Percentiles rank a stretch among this genome's conserved stretches.
Evolutionary conservation across 2,329 filamentous ascomycete species (phyloP).

Genomic region (Colletotrichum echinochloae): DNA sequence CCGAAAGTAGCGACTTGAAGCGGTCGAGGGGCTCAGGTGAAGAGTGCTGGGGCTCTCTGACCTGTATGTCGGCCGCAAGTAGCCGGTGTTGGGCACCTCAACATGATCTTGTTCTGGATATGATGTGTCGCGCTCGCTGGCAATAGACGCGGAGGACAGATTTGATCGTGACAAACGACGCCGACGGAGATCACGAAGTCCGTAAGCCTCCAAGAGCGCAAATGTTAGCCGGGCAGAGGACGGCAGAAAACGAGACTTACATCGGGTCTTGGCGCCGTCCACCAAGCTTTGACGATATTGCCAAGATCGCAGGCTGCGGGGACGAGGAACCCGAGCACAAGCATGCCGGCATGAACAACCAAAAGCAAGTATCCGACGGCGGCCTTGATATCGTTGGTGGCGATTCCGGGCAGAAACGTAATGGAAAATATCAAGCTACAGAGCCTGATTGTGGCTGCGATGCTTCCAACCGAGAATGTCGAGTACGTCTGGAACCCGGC

Average conservation of each 20-base stretch:
- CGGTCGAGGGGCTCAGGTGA: constrained; percentile 3
- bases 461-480: constrained; percentile 29
- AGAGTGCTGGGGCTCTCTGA: constrained; percentile 31
- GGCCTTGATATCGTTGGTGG: constrained; percentile 69
- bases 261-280: constrained; percentile 34
- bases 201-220: constrained; percentile 30
- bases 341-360: constrained; percentile 72
- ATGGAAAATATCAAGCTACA: constrained; percentile 57
- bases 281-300: constrained; percentile 20
- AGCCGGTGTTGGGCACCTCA: constrained; percentile 11
- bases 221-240: not conserved
- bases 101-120: constrained; percentile 12
- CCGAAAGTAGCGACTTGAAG: constrained; percentile 34
- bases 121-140: not conserved
- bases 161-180: constrained; percentile 40
- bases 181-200: constrained; percentile 46
- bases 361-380: constrained; percentile 79
- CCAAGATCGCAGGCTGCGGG: constrained; percentile 60
- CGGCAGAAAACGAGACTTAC: constrained; percentile 4
- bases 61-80: constrained; percentile 24
- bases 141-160: constrained; percentile 21
- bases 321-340: constrained; percentile 77
- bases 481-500: constrained; percentile 39
- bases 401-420: constrained; percentile 70
- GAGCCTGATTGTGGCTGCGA: constrained; percentile 56